These are phyloP conservation scores for Iberis amara DNA, from an alignment of 441 rosid genomes.

Conservation along the genomic window DNA sequence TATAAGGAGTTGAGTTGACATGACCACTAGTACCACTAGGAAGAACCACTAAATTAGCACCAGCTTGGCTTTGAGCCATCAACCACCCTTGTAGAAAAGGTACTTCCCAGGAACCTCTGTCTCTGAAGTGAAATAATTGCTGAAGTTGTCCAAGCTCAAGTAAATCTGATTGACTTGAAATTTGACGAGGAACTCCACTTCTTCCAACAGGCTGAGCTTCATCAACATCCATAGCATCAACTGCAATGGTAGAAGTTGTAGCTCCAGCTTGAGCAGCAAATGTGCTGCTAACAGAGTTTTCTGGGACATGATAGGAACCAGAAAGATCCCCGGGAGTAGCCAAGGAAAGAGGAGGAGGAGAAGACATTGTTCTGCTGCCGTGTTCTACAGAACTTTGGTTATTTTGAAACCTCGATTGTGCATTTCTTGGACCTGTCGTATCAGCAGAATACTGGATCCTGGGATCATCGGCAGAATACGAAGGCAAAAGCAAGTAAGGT, in stretches of 20 bases:
- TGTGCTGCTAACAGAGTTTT: constrained; percentile 37
- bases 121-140: constrained; percentile 55
- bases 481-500: constrained; percentile 57
- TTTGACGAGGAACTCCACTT: constrained; percentile 32
- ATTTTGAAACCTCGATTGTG: constrained; percentile 45
- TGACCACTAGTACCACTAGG: constrained; percentile 41
- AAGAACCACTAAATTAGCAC: constrained; percentile 37
- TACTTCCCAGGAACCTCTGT: constrained; percentile 74
- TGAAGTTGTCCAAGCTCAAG: constrained; percentile 48
- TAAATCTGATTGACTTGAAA: constrained; percentile 31
- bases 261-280: constrained; percentile 37
- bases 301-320: constrained; percentile 38
- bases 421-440: constrained; percentile 39
- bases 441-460: constrained; percentile 46
- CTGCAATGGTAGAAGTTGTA: constrained; percentile 38
- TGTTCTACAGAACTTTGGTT: constrained; percentile 50
- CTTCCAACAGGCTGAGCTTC: constrained; percentile 52
- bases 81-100: constrained; percentile 90
- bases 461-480: constrained; percentile 51
- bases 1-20: constrained; percentile 39
- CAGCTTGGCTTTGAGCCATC: constrained; percentile 80
- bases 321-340: constrained; percentile 43
- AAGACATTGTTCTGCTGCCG: constrained; percentile 47
- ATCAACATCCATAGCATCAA: constrained; percentile 51
- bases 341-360: constrained; percentile 44